Evolutionary conservation across 768 basidiomycete species (phyloP), one percentile per base, ranked within the genome.

Genomic region (Dendrothele bispora): DNA sequence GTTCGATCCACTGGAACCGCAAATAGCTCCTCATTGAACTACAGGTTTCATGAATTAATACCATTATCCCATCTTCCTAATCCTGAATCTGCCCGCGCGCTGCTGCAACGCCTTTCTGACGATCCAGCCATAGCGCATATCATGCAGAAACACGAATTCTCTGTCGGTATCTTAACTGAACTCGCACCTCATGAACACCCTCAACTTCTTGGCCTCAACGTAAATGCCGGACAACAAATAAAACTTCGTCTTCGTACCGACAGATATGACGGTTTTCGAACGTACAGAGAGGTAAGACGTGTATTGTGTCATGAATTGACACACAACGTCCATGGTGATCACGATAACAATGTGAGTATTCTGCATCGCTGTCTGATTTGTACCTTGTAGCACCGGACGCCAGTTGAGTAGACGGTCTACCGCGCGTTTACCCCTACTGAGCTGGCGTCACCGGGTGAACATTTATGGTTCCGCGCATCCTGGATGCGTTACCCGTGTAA

Each of bases 121-220:
- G 88, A 91, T 56, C 80, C 83, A 4, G 86, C 84, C 0, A 84
- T 89, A 39, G 68, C 63, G 18, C 80, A 86, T 59, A 61, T 91
- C 48, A 89, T 91, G 88, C 77, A 74, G 52, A 72, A 70, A 51
- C 86, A 91, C 62, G 61, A 79, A 49, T 83, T 88, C 54, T 72
- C 80, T 1, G 86, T 91, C 5, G 82, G 83, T 0, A 51, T 84
- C 3, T 69, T 90, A 36, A 89, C 87, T 2, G 88, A 91, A 63
- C 78, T 91, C 15, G 87, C 86, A 14, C 88, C 88, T 0, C 86
- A 87, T 48, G 87, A 89, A 58, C 75, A 84, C 48, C 86, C 87
- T 0, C 68, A 79, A 24, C 63, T 90, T 8, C 71, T 88, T 3
- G 88, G 89, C 0, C 70, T 88, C 30, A 90, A 90, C 56, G 75